These are phyloP conservation scores for Metschnikowia drakensbergensis DNA, from an alignment of 805 yeast species.

Conservation along the genomic window DNA sequence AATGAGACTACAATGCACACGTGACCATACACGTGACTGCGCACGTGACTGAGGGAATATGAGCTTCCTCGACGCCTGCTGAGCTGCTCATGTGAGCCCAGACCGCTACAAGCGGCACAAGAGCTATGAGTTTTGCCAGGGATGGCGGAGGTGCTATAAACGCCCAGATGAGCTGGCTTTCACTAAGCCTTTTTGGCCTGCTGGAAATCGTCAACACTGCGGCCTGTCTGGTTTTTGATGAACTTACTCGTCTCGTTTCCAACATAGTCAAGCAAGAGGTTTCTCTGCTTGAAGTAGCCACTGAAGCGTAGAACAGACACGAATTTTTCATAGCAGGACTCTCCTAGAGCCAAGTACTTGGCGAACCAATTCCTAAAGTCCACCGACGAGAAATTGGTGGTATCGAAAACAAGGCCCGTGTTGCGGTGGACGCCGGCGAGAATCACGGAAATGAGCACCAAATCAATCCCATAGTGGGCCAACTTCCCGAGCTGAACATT, in stretches of 20 bases:
- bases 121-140: background rate
- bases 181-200: background rate
- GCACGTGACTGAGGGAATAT: background rate
- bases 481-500: conserved; percentile 52
- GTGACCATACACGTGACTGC: background rate
- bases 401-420: conserved; percentile 66
- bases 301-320: conserved; percentile 45
- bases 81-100: no score
- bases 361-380: conserved; percentile 46
- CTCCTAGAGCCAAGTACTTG: conserved; percentile 58
- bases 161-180: no score
- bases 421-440: conserved; percentile 83
- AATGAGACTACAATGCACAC: no score
- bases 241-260: conserved; percentile 23
- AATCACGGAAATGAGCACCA: conserved; percentile 72
- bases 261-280: conserved; percentile 35
- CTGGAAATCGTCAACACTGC: conserved; percentile 23
- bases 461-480: conserved; percentile 71
- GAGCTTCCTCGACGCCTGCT: no score
- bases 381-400: conserved; percentile 46
- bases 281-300: conserved; percentile 48
- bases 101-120: no score
- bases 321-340: conserved; percentile 48
- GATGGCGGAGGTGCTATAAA: no score
- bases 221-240: conserved; percentile 20